These are phyloP conservation scores for Hypoxylon cercidicola DNA, from an alignment of 495 filamentous ascomycete species.

Conservation along the genomic window DNA sequence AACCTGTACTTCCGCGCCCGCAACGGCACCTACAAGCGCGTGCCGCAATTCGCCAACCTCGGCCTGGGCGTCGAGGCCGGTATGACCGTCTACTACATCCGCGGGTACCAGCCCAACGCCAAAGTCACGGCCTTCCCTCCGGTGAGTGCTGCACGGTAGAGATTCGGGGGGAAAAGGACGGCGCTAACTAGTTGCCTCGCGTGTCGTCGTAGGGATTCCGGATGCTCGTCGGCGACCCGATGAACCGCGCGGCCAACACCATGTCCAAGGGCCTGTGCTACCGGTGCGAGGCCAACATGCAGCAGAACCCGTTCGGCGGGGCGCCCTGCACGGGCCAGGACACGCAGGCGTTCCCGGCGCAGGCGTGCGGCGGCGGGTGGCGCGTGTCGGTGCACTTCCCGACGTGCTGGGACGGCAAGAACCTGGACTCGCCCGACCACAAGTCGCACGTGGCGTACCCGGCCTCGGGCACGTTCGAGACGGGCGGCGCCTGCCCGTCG, in stretches of 20 bases:
- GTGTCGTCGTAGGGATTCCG: slow-evolving; percentile 51
- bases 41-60: slow-evolving; percentile 58
- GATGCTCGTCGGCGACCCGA: slow-evolving; percentile 55
- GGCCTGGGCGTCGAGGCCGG: slow-evolving; percentile 55
- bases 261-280: slow-evolving; percentile 59
- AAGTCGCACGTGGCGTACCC: slow-evolving; percentile 62
- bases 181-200: slow-evolving; percentile 23
- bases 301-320: slow-evolving; percentile 61
- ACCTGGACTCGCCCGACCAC: slow-evolving; percentile 63
- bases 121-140: slow-evolving; percentile 60
- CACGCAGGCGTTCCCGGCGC: slow-evolving; percentile 54
- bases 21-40: slow-evolving; percentile 60
- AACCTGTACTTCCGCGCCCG: slow-evolving; percentile 56
- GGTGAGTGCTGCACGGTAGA: slow-evolving; percentile 37
- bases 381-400: slow-evolving; percentile 62
- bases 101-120: slow-evolving; percentile 54
- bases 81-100: slow-evolving; percentile 62
- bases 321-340: slow-evolving; percentile 63
- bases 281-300: slow-evolving; percentile 58
- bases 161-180: neutral
- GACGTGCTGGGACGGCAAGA: slow-evolving; percentile 66
- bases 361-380: slow-evolving; percentile 58
- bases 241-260: slow-evolving; percentile 41
- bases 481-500: slow-evolving; percentile 54
- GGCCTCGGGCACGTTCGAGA: slow-evolving; percentile 50